Base-by-base conservation (phyloP, 352 stramenopile genomes). In the Phytophthora vignae region DNA sequence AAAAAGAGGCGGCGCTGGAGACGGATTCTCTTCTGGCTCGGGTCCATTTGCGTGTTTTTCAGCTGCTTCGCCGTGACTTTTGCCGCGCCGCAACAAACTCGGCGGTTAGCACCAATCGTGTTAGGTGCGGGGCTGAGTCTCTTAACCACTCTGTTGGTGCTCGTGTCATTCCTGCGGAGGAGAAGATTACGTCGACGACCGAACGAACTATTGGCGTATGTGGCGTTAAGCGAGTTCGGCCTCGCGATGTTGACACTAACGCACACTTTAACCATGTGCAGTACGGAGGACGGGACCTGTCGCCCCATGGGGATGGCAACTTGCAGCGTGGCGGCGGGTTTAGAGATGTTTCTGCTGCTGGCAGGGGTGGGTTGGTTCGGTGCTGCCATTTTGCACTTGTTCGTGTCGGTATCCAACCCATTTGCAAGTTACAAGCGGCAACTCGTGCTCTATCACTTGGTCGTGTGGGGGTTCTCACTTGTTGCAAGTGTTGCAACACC, bases 371-470 rank as follows among this genome's bases (percentile, higher is more conserved):
- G 83, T 3, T 93, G 86, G 86, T 93, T 90, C 53, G 84, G 81
- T 19, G 83, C 83, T 15, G 84, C 84, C 7, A 91, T 93, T 74
- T 60, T 91, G 15, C 82, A 93, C 60, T 60, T 93, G 4, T 93
- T 90, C 49, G 86, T 92, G 19, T 91, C 86, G 4, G 69, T 93
- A 1, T 90, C 86, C 29, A 93, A 93, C 56, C 86, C 86, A 22
- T 93, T 93, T 56, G 82, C 84, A 4, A 90, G 84, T 71, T 91
- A 92, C 78, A 90, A 90, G 55, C 64, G 69, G 11, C 84, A 92
- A 55, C 54, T 92, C 17, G 71, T 82, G 48, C 60, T 81, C 10
- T 93, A 89, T 29, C 86, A 93, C 57, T 15, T 79, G 17, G 56
- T 81, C 0, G 83, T 92, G 4, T 93, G 86, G 86, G 68, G 60